phyloP scores from a whole-genome alignment of 495 filamentous ascomycete species.

The Penicillium ochrochloron region DNA sequence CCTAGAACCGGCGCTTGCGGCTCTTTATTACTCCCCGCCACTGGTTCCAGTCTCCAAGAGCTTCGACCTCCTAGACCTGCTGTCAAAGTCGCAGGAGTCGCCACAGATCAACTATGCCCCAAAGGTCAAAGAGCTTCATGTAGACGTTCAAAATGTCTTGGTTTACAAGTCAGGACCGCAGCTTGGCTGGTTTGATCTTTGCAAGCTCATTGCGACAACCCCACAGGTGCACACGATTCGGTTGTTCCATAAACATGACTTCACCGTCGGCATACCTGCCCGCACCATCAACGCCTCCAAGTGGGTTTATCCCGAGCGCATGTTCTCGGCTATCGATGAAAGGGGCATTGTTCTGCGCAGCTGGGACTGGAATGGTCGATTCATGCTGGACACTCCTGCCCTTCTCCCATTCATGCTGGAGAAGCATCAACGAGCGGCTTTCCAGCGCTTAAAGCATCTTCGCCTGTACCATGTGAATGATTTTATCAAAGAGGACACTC shows the following conservation, averaged over 20 bases:
- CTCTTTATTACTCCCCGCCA: slow-evolving; percentile 72
- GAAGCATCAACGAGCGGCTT: slow-evolving; percentile 62
- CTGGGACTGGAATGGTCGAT: slow-evolving; percentile 81
- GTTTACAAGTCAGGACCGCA: slow-evolving; percentile 49
- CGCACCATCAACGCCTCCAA: slow-evolving; percentile 44
- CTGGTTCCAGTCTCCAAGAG: slow-evolving; percentile 55
- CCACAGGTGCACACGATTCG: slow-evolving; percentile 48
- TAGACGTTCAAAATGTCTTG: slow-evolving; percentile 61
- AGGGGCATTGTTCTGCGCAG: slow-evolving; percentile 56
- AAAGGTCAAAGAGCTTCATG: slow-evolving; percentile 70
- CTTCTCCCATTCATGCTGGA: slow-evolving; percentile 55
- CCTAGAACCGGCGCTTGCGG: slow-evolving; percentile 73
- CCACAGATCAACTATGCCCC: slow-evolving; percentile 60
- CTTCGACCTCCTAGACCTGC: slow-evolving; percentile 52
- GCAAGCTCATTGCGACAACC: slow-evolving; percentile 44
- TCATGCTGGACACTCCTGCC: slow-evolving; percentile 51
- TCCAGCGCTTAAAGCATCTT: slow-evolving; percentile 62
- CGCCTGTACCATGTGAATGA: slow-evolving; percentile 65
- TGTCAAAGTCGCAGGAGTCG: slow-evolving; percentile 46
- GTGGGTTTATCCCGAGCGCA: slow-evolving; percentile 63
- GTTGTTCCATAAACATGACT: slow-evolving; percentile 48
- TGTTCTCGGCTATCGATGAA: slow-evolving; percentile 61
- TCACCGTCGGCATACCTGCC: slow-evolving; percentile 32
- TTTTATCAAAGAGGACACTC: slow-evolving; percentile 14
- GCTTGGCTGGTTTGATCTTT: slow-evolving; percentile 52